Evolutionary conservation across 176 grass and related monocot species (phyloP).

Genomic region (Carex scoparia): DNA sequence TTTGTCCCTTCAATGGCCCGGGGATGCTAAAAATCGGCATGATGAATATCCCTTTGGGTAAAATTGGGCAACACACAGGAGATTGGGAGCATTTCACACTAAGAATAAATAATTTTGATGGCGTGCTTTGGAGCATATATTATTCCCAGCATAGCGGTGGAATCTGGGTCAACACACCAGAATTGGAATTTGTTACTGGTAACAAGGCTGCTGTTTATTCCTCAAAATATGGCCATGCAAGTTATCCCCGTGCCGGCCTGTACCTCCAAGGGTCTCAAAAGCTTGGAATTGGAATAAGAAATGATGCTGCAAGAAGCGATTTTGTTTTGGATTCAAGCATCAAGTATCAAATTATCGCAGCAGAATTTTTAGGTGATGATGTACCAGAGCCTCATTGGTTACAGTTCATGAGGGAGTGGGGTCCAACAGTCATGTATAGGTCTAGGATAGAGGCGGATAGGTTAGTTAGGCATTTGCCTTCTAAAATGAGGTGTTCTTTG

Average conservation of each 20-base stretch:
- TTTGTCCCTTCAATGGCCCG: constrained; percentile 90
- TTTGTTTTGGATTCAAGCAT: constrained; percentile 43
- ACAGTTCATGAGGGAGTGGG: constrained; percentile 86
- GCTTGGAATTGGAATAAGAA: constrained; percentile 51
- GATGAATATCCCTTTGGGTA: constrained; percentile 48
- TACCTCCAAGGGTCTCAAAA: constrained; percentile 70
- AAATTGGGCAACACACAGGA: constrained; percentile 67
- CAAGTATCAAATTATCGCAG: constrained; percentile 59
- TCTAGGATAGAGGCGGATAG: constrained; percentile 46
- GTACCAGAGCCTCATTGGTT: constrained; percentile 61
- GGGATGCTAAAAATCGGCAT: constrained; percentile 61
- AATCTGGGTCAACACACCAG: constrained; percentile 58
- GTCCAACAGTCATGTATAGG: constrained; percentile 57
- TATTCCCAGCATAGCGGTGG: constrained; percentile 54
- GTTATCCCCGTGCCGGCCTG: constrained; percentile 51
- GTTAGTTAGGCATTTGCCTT: constrained; percentile 30
- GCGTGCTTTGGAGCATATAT: constrained; percentile 68
- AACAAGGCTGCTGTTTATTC: constrained; percentile 57
- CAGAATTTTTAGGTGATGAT: constrained; percentile 52
- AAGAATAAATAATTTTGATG: constrained; percentile 68
- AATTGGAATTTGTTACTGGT: constrained; percentile 55
- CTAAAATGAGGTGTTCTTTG: constrained; percentile 33
- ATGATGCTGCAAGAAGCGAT: constrained; percentile 34
- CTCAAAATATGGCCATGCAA: constrained; percentile 70
- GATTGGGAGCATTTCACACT: constrained; percentile 98